These are phyloP conservation scores for Cystofilobasidium capitatum DNA, from an alignment of 768 basidiomycete species.

Conservation along the genomic window DNA sequence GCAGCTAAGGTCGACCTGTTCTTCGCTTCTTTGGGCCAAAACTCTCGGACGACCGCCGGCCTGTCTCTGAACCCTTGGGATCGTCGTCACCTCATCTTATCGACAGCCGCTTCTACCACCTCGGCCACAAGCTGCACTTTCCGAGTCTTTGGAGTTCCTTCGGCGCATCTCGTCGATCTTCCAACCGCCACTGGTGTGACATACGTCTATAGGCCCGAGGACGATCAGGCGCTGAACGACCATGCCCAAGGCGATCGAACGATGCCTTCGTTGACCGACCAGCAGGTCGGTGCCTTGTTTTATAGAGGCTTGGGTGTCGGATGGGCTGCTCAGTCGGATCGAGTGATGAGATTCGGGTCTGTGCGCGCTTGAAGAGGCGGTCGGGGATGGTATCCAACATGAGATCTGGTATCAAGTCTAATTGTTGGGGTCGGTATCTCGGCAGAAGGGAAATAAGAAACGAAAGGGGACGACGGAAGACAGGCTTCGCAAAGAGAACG, in stretches of 20 bases:
- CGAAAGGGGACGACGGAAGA: too few relatives aligned
- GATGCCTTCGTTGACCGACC: background rate
- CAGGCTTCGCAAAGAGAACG: too few relatives aligned
- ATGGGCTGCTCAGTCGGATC: background rate
- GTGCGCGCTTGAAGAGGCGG: background rate
- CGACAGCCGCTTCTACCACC: background rate
- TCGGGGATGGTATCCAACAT: too few relatives aligned
- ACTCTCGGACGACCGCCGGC: slow-evolving; percentile 1
- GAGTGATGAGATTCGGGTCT: background rate
- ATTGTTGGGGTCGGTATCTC: too few relatives aligned
- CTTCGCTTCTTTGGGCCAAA: background rate
- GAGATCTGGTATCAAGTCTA: too few relatives aligned
- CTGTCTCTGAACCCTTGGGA: slow-evolving; percentile 19
- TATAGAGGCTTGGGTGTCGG: background rate
- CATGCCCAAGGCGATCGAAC: background rate
- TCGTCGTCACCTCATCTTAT: background rate
- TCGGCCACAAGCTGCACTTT: background rate
- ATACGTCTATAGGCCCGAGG: background rate
- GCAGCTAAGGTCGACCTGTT: background rate
- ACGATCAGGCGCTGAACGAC: background rate
- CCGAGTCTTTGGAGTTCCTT: background rate
- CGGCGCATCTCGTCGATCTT: background rate
- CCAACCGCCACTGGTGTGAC: background rate
- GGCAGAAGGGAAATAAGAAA: too few relatives aligned
- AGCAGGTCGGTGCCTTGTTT: slow-evolving; percentile 1